Base-by-base conservation (phyloP, 495 filamentous ascomycete species). In the Opeltia flavorubescens region DNA sequence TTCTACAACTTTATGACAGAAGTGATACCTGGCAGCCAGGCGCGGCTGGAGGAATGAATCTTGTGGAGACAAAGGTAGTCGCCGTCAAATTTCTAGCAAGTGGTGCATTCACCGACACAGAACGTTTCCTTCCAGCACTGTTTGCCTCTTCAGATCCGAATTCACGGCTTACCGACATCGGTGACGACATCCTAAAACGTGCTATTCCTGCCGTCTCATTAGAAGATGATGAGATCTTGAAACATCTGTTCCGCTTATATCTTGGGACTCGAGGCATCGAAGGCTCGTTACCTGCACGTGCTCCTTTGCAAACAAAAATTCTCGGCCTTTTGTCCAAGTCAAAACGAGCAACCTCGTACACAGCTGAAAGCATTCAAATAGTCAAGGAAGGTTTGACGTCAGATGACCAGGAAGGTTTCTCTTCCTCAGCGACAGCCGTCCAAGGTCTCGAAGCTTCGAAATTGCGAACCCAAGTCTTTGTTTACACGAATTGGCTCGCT, bases 401-500 rank as follows among this genome's bases (percentile, higher is more conserved):
- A 29, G 64, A 70, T 45, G 60, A 71, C 21, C 66, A 59, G 1
- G 59, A 60, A 15, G 18, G 25, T 8, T 6, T 5, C 5, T 4
- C 21, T 21, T 41, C 21, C 7, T 41, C 20, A 5, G 8, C 12
- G n/a, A 18, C 20, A 18, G 34, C 13, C n/a, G 12, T 17, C 34
- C 61, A 74, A 43, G 81, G 81, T 1, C 62, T 84, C n/a, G 83
- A 87, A 58, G 75, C 73, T 5, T 71, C 75, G 8, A 85, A 84
- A 55, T 65, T 95, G 12, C 74, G 85, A 47, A 78, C 80, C 39
- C 85, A 89, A 23, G 75, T 93, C n/a, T 89, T 96, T 56, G 78
- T 78, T 35, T 93, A 87, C 55, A 81, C 88, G 25, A 86, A 85
- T 36, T 95, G 89, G 80, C 77, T 89, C 18, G 84, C 87, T 5